These are phyloP conservation scores for Arthrobotrys conoides DNA, from an alignment of 2,329 filamentous ascomycete genomes.

Conservation along the genomic window DNA sequence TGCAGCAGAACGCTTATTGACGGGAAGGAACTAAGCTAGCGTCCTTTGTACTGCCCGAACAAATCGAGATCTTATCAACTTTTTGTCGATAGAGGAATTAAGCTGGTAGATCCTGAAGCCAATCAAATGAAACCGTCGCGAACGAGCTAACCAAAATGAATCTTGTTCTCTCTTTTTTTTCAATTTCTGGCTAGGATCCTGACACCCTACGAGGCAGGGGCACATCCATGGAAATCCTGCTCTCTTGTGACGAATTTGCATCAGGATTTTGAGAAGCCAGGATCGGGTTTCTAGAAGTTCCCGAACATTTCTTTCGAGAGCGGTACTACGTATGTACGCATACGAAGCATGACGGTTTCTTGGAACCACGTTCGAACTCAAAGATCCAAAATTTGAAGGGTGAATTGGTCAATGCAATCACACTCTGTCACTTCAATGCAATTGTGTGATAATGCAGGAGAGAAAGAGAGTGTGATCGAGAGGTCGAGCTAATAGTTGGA, in stretches of 20 bases:
- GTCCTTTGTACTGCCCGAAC: conserved; percentile 13
- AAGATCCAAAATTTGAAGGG: neutral
- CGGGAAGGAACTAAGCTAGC: conserved; percentile 24
- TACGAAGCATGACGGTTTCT: conserved; percentile 4
- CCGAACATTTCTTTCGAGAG: conserved; percentile 26
- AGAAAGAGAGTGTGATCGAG: conserved; percentile 16
- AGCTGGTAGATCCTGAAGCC: conserved; percentile 43
- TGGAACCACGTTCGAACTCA: conserved; percentile 6
- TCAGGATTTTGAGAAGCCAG: conserved; percentile 26
- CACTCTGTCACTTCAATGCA: neutral
- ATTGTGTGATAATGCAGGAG: conserved; percentile 24
- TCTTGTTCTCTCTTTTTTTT: conserved; percentile 20
- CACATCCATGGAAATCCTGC: conserved; percentile 55
- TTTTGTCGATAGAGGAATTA: conserved; percentile 39
- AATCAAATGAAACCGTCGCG: conserved; percentile 58
- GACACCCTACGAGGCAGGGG: conserved; percentile 37
- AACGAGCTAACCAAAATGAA: conserved; percentile 48
- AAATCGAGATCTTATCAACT: conserved; percentile 45
- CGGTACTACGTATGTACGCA: too few species aligned
- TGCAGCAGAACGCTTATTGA: conserved; percentile 48
- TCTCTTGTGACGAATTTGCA: conserved; percentile 51
- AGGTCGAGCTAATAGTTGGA: conserved; percentile 1
- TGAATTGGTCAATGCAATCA: conserved; percentile 12
- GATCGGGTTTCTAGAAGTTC: conserved; percentile 41
- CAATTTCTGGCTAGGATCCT: conserved; percentile 32